phyloP scores from a whole-genome alignment of 1,139 yeast species.

The Taiozyma sp. region DNA sequence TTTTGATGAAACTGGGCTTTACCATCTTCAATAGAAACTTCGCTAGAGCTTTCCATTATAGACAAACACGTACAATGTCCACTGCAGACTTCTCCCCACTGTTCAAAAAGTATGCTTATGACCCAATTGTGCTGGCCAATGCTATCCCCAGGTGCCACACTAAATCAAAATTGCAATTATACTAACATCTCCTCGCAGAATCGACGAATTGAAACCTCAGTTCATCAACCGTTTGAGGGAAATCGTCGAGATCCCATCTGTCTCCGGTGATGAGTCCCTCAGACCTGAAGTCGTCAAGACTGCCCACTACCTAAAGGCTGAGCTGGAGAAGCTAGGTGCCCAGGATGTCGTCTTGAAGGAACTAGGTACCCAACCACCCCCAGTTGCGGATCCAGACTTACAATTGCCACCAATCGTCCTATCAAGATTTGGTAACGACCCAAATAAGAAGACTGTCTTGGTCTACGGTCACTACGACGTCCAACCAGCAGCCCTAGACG shows the following conservation, averaged over 20 bases:
- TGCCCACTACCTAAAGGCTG: slow-evolving; percentile 75
- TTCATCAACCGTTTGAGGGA: slow-evolving; percentile 65
- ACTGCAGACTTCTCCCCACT: slow-evolving; percentile 9
- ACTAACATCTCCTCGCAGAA: slow-evolving; percentile 19
- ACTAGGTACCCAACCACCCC: slow-evolving; percentile 87
- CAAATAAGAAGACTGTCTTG: slow-evolving; percentile 77
- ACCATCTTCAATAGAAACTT: not conserved
- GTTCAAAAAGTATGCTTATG: slow-evolving; percentile 11
- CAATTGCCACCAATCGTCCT: slow-evolving; percentile 90
- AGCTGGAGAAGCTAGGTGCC: slow-evolving; percentile 71
- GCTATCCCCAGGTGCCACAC: not conserved
- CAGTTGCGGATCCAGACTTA: slow-evolving; percentile 57
- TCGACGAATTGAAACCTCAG: slow-evolving; percentile 66
- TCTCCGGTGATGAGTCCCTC: slow-evolving; percentile 82
- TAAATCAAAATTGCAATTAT: not conserved
- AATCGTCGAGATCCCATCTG: slow-evolving; percentile 93
- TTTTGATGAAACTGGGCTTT: not conserved
- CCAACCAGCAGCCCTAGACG: slow-evolving; percentile 90
- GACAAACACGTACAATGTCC: slow-evolving; percentile 4
- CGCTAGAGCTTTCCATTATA: not conserved
- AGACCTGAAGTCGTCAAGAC: slow-evolving; percentile 83
- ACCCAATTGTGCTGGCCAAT: too few relatives aligned
- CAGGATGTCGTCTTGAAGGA: slow-evolving; percentile 76
- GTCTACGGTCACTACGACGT: slow-evolving; percentile 98
- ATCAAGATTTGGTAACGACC: slow-evolving; percentile 80